These are phyloP conservation scores for Alternaria gansuensis DNA, from an alignment of 2,329 filamentous ascomycete genomes.

Conservation along the genomic window DNA sequence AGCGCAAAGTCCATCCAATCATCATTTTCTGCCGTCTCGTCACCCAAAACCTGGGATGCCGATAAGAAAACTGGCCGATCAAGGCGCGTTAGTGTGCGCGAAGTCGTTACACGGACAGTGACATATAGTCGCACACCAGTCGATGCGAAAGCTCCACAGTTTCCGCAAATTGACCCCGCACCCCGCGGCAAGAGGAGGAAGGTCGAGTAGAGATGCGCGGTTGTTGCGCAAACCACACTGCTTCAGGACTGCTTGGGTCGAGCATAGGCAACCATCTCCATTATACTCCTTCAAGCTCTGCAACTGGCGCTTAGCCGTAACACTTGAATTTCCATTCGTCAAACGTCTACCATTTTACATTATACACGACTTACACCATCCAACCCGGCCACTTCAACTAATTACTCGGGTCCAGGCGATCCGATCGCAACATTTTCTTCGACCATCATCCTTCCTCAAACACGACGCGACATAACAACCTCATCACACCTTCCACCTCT, in stretches of 20 bases:
- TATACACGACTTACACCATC: conserved; percentile 18
- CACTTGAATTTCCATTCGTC: conserved; percentile 26
- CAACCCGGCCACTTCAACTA: conserved; percentile 30
- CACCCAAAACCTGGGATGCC: conserved; percentile 81
- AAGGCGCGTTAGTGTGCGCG: conserved; percentile 75
- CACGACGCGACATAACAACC: conserved; percentile 12
- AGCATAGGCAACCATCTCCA: conserved; percentile 35
- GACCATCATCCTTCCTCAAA: conserved; percentile 24
- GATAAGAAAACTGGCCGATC: conserved; percentile 69
- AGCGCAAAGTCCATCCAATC: conserved; percentile 67
- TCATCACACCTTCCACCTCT: conserved; percentile 18
- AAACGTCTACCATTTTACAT: conserved; percentile 11
- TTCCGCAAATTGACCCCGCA: conserved; percentile 79
- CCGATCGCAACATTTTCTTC: conserved; percentile 43
- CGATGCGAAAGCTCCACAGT: conserved; percentile 53
- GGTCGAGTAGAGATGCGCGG: conserved; percentile 57
- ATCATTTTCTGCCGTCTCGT: conserved; percentile 74
- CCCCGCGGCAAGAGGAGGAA: conserved; percentile 94
- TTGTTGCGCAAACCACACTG: conserved; percentile 31
- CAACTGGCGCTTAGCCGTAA: conserved; percentile 33
- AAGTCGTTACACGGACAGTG: conserved; percentile 93
- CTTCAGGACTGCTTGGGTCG: conserved; percentile 21
- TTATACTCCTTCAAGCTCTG: conserved; percentile 26
- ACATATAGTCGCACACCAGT: conserved; percentile 75
- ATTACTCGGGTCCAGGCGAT: conserved; percentile 49